These are phyloP conservation scores for Immersiporthe knoxdaviesiana DNA, from an alignment of 2,329 filamentous ascomycete genomes.

Conservation along the genomic window DNA sequence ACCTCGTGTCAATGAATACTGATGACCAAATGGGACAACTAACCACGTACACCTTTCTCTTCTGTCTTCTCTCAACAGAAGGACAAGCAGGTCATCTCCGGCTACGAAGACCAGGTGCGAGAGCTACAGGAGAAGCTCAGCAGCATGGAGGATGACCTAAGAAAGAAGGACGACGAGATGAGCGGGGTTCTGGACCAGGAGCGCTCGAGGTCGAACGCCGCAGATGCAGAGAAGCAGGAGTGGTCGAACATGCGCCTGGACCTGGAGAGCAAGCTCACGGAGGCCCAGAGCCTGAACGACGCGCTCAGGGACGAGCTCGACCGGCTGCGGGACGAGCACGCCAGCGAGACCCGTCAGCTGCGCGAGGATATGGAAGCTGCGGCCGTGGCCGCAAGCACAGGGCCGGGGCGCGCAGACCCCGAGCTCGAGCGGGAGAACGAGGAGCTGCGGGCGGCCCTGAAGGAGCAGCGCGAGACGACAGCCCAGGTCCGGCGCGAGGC, in stretches of 20 bases:
- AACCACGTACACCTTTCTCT: neutral
- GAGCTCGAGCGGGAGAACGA: slow-evolving; percentile 72
- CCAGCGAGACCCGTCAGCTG: slow-evolving; percentile 63
- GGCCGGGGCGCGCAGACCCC: slow-evolving; percentile 43
- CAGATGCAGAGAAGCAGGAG: slow-evolving; percentile 68
- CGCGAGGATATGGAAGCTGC: slow-evolving; percentile 68
- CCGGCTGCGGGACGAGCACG: slow-evolving; percentile 69
- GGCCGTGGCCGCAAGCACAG: slow-evolving; percentile 45
- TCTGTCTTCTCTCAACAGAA: slow-evolving; percentile 53
- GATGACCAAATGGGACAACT: no score
- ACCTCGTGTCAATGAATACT: no score
- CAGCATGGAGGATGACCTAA: slow-evolving; percentile 69
- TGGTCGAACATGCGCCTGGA: slow-evolving; percentile 67
- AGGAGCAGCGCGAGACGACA: slow-evolving; percentile 79
- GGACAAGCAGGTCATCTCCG: slow-evolving; percentile 73
- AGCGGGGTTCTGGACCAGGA: slow-evolving; percentile 62
- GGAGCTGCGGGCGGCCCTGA: slow-evolving; percentile 65
- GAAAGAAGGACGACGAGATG: slow-evolving; percentile 71
- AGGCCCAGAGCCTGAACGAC: slow-evolving; percentile 78
- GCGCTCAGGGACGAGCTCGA: slow-evolving; percentile 80
- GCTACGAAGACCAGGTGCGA: slow-evolving; percentile 78
- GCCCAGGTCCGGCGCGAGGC: slow-evolving; percentile 87
- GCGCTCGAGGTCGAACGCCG: slow-evolving; percentile 54
- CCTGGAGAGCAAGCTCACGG: slow-evolving; percentile 73
- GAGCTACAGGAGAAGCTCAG: slow-evolving; percentile 76